Conservation (phyloP, 1,284 basidiomycete species). For the Anthracocystis walkeri region DNA sequence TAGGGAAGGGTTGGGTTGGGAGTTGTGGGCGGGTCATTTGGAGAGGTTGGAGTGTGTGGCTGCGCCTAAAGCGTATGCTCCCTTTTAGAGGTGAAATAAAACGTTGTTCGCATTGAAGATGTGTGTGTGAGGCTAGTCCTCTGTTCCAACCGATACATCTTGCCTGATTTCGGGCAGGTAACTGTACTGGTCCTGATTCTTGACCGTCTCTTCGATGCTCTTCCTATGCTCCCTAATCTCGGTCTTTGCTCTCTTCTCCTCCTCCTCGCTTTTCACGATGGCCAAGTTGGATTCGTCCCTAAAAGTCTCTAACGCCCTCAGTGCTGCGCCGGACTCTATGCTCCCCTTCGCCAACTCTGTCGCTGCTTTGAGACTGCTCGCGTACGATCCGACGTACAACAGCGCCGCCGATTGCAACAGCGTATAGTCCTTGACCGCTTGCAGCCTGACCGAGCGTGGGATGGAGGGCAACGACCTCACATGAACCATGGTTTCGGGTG, state of each 20-base stretch:
- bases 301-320: constrained; percentile 48
- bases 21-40: constrained; percentile 45
- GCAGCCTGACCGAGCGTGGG: constrained; percentile 50
- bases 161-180: constrained; percentile 54
- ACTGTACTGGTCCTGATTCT: constrained; percentile 51
- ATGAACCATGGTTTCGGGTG: constrained; percentile 36
- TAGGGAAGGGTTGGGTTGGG: constrained; percentile 47
- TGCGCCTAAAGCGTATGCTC: constrained; percentile 36
- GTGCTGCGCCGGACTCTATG: constrained; percentile 51
- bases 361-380: constrained; percentile 16
- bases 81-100: constrained; percentile 21
- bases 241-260: constrained; percentile 18
- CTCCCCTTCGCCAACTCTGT: constrained; percentile 31
- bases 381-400: constrained; percentile 62
- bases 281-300: constrained; percentile 35
- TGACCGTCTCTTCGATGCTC: constrained; percentile 34
- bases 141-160: constrained; percentile 52
- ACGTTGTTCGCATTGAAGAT: background rate
- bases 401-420: constrained; percentile 64
- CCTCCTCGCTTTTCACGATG: constrained; percentile 31
- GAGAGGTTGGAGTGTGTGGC: constrained; percentile 27
- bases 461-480: constrained; percentile 44
- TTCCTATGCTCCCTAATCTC: constrained; percentile 32
- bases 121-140: constrained; percentile 21
- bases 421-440: constrained; percentile 64